phyloP scores from a whole-genome alignment of 805 yeast species.

The Candida ortonii region DNA sequence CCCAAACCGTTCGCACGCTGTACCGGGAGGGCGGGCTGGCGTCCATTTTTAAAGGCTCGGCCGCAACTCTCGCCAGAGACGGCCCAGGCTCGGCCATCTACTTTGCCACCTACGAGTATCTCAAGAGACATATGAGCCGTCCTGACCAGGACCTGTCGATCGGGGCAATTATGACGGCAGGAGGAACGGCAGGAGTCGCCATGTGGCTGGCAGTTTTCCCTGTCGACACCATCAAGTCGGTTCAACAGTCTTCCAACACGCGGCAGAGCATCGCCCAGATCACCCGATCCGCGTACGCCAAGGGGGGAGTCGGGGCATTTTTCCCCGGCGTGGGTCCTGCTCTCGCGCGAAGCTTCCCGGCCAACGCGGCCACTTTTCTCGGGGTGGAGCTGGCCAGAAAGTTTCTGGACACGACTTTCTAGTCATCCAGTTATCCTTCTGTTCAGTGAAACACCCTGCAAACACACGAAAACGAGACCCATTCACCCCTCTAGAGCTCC shows the following conservation, averaged over 20 bases:
- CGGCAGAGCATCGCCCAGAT: slow-evolving; percentile 59
- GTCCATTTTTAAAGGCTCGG: slow-evolving; percentile 87
- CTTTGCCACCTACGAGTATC: slow-evolving; percentile 88
- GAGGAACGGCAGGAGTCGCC: slow-evolving; percentile 93
- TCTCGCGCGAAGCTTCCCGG: slow-evolving; percentile 90
- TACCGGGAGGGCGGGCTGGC: slow-evolving; percentile 76
- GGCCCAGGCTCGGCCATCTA: slow-evolving; percentile 97
- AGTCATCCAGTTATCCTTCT: too few relatives aligned
- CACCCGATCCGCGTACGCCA: slow-evolving; percentile 62
- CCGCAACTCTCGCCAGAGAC: slow-evolving; percentile 91
- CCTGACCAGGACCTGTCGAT: slow-evolving; percentile 58
- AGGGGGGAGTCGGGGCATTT: slow-evolving; percentile 84
- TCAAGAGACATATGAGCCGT: slow-evolving; percentile 60
- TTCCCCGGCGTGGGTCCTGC: slow-evolving; percentile 99
- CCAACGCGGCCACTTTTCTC: slow-evolving; percentile 97
- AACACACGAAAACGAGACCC: too few relatives aligned
- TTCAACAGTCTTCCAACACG: slow-evolving; percentile 64
- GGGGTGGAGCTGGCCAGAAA: slow-evolving; percentile 81
- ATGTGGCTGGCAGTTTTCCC: slow-evolving; percentile 99
- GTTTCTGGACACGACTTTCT: slow-evolving; percentile 21
- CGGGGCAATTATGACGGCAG: slow-evolving; percentile 78
- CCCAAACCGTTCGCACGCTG: slow-evolving; percentile 62
- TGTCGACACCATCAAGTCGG: slow-evolving; percentile 87
- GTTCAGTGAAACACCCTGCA: too few relatives aligned
- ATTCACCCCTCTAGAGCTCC: too few relatives aligned